These are phyloP conservation scores for Blastomyces emzantsi DNA, from an alignment of 2,329 filamentous ascomycete genomes.

Conservation along the genomic window DNA sequence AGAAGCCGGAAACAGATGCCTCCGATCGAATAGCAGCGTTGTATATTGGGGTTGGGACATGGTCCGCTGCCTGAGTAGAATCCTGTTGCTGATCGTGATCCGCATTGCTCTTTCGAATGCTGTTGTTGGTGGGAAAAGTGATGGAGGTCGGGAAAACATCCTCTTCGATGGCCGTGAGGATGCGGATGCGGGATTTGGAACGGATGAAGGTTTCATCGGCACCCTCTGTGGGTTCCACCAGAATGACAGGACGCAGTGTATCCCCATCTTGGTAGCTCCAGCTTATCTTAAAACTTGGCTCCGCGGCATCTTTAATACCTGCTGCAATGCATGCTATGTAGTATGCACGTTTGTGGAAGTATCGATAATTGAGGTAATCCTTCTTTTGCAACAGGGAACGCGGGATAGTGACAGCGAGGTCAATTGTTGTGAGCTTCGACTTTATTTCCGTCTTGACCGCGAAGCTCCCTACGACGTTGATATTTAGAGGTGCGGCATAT, in stretches of 20 bases:
- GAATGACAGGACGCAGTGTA: constrained; percentile 60
- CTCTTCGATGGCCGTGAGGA: constrained; percentile 66
- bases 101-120: constrained; percentile 51
- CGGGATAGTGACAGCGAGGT: constrained; percentile 85
- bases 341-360: constrained; percentile 90
- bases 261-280: constrained; percentile 67
- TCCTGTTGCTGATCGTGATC: constrained; percentile 35
- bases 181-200: constrained; percentile 54
- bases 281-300: constrained; percentile 46
- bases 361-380: constrained; percentile 85
- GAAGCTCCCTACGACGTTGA: constrained; percentile 88
- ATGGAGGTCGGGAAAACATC: constrained; percentile 62
- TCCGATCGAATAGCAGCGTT: constrained; percentile 79
- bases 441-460: constrained; percentile 65
- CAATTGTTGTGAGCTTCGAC: constrained; percentile 51
- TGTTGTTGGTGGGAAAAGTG: constrained; percentile 59
- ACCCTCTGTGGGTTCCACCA: constrained; percentile 33
- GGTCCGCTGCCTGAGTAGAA: neutral
- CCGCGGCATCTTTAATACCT: constrained; percentile 53
- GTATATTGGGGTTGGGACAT: constrained; percentile 66
- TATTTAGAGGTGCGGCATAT: constrained; percentile 63
- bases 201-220: constrained; percentile 30
- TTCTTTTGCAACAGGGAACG: constrained; percentile 75
- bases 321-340: constrained; percentile 76
- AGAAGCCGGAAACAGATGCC: constrained; percentile 60